Base-by-base conservation (phyloP, 2,329 filamentous ascomycete species). In the Phaeomoniella chlamydospora region DNA sequence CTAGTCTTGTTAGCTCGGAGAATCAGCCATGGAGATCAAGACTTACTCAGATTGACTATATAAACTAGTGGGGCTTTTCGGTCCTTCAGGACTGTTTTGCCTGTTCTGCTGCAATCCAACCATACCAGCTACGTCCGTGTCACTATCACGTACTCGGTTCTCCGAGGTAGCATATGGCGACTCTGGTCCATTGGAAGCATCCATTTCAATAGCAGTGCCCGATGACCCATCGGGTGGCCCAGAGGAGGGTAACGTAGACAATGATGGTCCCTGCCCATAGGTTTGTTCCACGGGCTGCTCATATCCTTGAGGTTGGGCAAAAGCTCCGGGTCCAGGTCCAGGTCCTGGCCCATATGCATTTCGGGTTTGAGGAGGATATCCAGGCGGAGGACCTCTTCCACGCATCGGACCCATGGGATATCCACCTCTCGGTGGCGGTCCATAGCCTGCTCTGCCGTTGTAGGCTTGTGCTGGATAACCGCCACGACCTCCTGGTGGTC, bases 161-260 rank as follows among this genome's bases (percentile, higher is more conserved):
- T 15, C 18, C 14, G 15, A 13, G 32, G 18, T 10, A n/a, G 18
- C 15, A 14, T 35, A 33, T 12, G 14, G 14, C 12, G 45, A 34
- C 38, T 33, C 18, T 33, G 39, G 14, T 29, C 68, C 67, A n/a
- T 65, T 64, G n/a, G 67, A 64, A 19, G 78, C 76, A 52, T 87
- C 79, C 82, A 92, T 87, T 54, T 90, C 85, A 36, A 86, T 71
- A 2, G 80, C 75, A 49, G 79, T 77, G 6, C 76, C 76, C 10
- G 76, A 61, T 11, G 57, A 49, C 26, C 50, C 51, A 16, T 61
- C 57, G 15, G 56, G 53, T 43, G 22, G 14, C 10, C 52, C 52
- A 5, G 54, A 39, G 22, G 9, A 6, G n/a, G 9, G 9, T 6
- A 26, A n/a, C 6, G 22, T 26, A n/a, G 22, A 6, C n/a, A n/a